Base-by-base conservation (phyloP, 257 asterid species). In the Salvia splendens region DNA sequence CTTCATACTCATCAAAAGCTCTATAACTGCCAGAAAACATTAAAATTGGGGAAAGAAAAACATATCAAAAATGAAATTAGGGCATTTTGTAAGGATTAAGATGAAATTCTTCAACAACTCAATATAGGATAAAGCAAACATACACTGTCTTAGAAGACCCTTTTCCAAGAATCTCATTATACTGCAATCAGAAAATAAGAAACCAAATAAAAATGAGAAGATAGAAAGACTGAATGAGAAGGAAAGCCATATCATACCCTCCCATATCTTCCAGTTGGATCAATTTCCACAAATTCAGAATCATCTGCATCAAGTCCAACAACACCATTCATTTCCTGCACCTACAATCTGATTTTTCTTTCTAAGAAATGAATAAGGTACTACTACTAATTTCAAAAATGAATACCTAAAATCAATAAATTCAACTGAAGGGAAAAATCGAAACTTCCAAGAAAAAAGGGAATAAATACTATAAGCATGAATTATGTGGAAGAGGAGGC, bases 91-190 rank as follows among this genome's bases (percentile, higher is more conserved):
- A 11, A 58, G 15, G 33, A 36, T 58, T 3, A 73, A 36, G 59
- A 60, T 48, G 52, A 62, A 32, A 60, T 12, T 71, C 75, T 62
- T 56, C 64, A 74, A 53, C 66, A 65, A 72, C 51, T 40, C 54
- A 64, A 56, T 17, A 17, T 17, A 0, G 30, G 2, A 0, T 24
- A 24, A 24, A 24, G 3, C 1, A 24, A 0, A 24, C 93, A 77
- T 87, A 92, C 98, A 92, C 98, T 53, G 84, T 92, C 79, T 92
- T 89, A 54, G 98, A 92, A 75, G 96, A 80, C 76, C 98, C 97
- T 82, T 86, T 92, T 59, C 98, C 97, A 43, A 92, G 98, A 89
- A 92, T 87, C 75, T 92, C 98, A 86, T 82, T 81, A 71, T 92
- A 89, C 98, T 92, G 96, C 75, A 81, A 77, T 24, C 56, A 61